Conservation (phyloP, 495 filamentous ascomycete species). For the Penicillium daleae region DNA sequence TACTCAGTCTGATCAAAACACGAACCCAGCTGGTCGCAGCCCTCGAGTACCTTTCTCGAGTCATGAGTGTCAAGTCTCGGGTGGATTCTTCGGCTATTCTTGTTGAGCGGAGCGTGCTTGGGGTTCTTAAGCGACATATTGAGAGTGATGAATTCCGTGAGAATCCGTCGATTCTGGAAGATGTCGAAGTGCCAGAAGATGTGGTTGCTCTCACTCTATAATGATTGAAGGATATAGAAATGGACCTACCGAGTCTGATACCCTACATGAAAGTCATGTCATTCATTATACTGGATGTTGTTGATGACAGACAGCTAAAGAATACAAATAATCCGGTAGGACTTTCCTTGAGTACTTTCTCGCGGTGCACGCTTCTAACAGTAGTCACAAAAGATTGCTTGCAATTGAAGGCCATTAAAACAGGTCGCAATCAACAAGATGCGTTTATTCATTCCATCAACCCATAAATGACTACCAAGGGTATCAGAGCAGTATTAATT, state of each 20-base stretch:
- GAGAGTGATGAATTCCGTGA: conserved; percentile 21
- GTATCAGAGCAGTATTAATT: neutral
- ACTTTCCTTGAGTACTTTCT: no score
- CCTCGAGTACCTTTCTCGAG: conserved; percentile 18
- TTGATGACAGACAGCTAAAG: neutral
- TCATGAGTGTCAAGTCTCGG: conserved; percentile 17
- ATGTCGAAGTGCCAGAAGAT: conserved; percentile 21
- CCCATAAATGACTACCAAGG: neutral
- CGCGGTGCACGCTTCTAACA: neutral
- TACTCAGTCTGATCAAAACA: conserved; percentile 23
- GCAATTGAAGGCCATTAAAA: neutral
- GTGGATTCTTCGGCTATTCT: conserved; percentile 16
- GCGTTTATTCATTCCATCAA: neutral
- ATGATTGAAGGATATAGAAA: neutral
- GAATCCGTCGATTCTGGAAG: conserved; percentile 25
- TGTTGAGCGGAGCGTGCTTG: conserved; percentile 25
- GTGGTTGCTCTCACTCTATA: conserved; percentile 8
- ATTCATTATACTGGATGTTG: neutral
- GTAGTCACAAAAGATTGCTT: neutral
- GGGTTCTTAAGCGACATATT: conserved; percentile 20
- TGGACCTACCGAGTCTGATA: neutral
- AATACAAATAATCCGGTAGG: neutral
- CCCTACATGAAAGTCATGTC: neutral
- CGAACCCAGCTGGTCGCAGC: conserved; percentile 4
- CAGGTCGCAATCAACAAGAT: neutral